phyloP scores from a whole-genome alignment of 352 stramenopile species.

The Globisporangium iwayamae region DNA sequence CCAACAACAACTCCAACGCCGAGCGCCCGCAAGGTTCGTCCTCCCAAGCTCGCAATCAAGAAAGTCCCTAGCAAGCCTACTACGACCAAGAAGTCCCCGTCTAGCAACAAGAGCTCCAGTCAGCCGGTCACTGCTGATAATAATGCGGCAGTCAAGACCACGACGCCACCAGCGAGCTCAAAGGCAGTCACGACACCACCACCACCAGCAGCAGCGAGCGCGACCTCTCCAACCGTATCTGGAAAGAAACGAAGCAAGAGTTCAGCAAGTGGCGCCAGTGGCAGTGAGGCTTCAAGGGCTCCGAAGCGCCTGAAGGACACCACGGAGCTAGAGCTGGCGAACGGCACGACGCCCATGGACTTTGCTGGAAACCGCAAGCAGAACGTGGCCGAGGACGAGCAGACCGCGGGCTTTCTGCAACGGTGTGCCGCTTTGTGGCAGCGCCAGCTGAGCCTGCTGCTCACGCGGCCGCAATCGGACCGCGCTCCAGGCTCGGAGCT shows the following conservation, averaged over 20 bases:
- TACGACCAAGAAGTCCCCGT: conserved; percentile 1
- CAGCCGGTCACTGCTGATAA: background rate
- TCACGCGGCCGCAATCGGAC: conserved; percentile 6
- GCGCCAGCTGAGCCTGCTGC: conserved; percentile 20
- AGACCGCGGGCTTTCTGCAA: conserved; percentile 23
- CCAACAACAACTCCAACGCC: background rate
- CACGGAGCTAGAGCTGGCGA: conserved; percentile 4
- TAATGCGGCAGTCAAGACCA: background rate
- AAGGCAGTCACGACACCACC: background rate
- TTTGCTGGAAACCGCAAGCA: conserved; percentile 12
- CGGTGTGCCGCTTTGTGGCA: conserved; percentile 32
- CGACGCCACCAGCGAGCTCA: background rate
- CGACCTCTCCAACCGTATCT: background rate
- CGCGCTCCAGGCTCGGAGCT: background rate
- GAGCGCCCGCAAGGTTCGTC: background rate
- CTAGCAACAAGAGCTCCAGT: background rate
- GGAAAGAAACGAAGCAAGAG: conserved; percentile 16
- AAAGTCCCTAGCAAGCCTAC: background rate
- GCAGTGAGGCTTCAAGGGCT: background rate
- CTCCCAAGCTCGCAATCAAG: conserved; percentile 2
- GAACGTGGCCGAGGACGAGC: conserved; percentile 17
- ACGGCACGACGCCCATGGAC: conserved; percentile 7
- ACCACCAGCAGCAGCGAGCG: background rate
- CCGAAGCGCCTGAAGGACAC: conserved; percentile 16
- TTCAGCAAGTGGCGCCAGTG: background rate